Conservation (phyloP, 331 rosid species). For the Malus hybrid region DNA sequence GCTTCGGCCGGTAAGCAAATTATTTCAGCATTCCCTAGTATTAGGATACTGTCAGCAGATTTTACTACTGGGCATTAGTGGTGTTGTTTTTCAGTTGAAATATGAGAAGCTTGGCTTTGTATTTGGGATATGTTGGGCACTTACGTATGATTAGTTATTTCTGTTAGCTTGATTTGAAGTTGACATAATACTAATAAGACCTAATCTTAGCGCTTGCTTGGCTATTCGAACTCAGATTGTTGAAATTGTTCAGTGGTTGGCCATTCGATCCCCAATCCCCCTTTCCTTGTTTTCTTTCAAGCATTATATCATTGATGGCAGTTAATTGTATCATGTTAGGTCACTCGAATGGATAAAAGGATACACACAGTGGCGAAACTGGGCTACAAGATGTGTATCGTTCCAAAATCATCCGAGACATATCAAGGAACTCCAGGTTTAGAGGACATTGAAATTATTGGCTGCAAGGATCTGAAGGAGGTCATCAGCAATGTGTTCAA, state of each 20-base stretch:
- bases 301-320: background rate
- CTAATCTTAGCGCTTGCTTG: background rate
- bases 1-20: constrained; percentile 70
- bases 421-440: constrained; percentile 25
- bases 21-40: background rate
- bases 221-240: background rate
- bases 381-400: constrained; percentile 70
- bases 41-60: background rate
- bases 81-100: background rate
- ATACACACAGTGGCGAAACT: constrained; percentile 62
- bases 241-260: background rate
- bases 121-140: background rate
- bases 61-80: background rate
- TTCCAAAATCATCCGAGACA: constrained; percentile 64
- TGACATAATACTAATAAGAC: background rate
- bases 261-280: background rate
- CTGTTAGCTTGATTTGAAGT: background rate
- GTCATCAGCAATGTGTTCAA: constrained; percentile 55
- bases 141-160: no score
- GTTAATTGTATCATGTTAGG: constrained; percentile 32
- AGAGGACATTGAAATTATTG: constrained; percentile 36
- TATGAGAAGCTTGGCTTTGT: background rate
- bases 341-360: constrained; percentile 83
- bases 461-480: constrained; percentile 80
- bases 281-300: background rate